Conservation (phyloP, 257 asterid genomes). For the Solanum medicagineum region DNA sequence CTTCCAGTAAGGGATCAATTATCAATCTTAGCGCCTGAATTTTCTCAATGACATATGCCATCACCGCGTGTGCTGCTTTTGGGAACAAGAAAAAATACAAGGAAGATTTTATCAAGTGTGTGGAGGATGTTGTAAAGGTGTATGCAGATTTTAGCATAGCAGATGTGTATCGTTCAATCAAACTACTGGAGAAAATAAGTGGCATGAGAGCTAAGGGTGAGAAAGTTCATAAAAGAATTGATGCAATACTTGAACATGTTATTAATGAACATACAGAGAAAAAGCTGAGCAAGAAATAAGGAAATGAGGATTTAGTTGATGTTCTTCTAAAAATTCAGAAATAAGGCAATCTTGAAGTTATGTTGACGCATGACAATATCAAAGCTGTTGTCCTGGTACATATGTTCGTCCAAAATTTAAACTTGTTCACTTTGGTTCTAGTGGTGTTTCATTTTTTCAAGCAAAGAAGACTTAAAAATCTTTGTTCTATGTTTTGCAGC, state of each 20-base stretch:
- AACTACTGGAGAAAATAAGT: constrained; percentile 1
- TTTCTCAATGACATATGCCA: too few relatives aligned
- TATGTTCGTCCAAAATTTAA: background rate
- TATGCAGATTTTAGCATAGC: too few relatives aligned
- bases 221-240: constrained; percentile 5
- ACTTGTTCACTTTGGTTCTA: background rate
- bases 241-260: constrained; percentile 13
- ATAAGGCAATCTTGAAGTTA: background rate
- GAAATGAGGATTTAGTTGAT: background rate
- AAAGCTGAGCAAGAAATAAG: too few relatives aligned
- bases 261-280: constrained; percentile 3
- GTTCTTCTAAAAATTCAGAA: constrained; percentile 8
- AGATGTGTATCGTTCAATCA: background rate
- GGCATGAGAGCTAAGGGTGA: constrained; percentile 7
- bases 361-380: background rate
- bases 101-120: too few relatives aligned
- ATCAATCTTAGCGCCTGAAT: too few relatives aligned
- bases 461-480: background rate
- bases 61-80: too few relatives aligned
- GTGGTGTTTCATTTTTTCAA: background rate
- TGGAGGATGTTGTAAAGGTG: too few relatives aligned
- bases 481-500: background rate
- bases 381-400: constrained; percentile 13
- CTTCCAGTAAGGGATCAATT: too few relatives aligned
- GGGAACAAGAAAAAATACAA: too few relatives aligned